Evolutionary conservation across 441 rosid species (phyloP).

Genomic region (Jatropha multifida): DNA sequence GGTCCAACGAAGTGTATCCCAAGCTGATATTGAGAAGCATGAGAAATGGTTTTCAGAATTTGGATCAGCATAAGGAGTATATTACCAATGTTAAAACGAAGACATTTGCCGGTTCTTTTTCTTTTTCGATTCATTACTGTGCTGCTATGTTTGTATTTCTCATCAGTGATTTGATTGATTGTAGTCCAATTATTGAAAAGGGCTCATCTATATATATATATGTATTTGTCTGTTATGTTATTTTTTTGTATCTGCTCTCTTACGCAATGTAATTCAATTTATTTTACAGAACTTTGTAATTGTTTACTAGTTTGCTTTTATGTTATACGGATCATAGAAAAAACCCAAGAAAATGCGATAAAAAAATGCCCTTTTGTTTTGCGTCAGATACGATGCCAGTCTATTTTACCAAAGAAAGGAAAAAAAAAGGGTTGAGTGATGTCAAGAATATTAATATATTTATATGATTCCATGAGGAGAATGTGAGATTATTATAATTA

Average conservation of each 20-base stretch:
- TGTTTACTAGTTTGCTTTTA: neutral
- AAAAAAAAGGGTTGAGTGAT: too few species aligned
- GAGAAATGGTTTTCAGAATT: constrained; percentile 97
- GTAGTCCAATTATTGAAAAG: constrained; percentile 15
- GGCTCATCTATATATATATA: neutral
- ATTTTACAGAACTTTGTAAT: neutral
- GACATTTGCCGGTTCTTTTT: constrained; percentile 8
- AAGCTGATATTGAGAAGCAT: constrained; percentile 87
- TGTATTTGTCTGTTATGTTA: constrained; percentile 8
- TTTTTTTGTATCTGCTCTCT: constrained; percentile 9
- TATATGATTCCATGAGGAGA: neutral
- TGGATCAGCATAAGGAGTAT: constrained; percentile 62
- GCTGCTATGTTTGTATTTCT: constrained; percentile 6
- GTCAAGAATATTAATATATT: too few species aligned
- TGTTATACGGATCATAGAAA: too few species aligned
- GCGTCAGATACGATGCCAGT: too few species aligned
- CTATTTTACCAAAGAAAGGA: too few species aligned
- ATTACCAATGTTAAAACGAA: neutral
- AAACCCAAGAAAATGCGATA: neutral
- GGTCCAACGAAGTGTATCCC: constrained; percentile 92
- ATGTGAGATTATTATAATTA: neutral
- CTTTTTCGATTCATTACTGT: constrained; percentile 1
- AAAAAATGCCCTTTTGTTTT: too few species aligned
- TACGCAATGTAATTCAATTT: constrained; percentile 16
- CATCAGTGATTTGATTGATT: constrained; percentile 19